Conservation (phyloP, 768 basidiomycete genomes). For the Suillus occidentalis region DNA sequence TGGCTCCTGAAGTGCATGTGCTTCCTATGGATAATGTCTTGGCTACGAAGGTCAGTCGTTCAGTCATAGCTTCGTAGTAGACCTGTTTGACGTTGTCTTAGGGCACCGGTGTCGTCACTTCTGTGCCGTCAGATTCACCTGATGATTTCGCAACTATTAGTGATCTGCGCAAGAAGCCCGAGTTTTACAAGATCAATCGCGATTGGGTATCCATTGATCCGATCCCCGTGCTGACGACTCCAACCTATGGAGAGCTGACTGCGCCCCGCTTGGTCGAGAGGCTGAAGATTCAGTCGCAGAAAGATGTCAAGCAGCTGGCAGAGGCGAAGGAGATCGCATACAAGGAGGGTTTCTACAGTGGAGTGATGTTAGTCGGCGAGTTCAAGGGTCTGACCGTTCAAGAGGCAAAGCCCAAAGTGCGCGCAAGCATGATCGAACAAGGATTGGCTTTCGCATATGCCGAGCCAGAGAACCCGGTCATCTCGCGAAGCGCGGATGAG, state of each 20-base stretch:
- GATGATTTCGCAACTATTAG: constrained; percentile 91
- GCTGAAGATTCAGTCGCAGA: constrained; percentile 93
- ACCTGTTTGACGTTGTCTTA: constrained; percentile 23
- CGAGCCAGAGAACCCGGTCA: constrained; percentile 90
- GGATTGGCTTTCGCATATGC: constrained; percentile 89
- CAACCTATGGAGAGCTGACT: constrained; percentile 89
- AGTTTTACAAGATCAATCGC: constrained; percentile 93
- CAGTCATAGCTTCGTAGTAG: constrained; percentile 16
- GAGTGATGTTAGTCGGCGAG: constrained; percentile 88
- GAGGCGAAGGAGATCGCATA: constrained; percentile 98
- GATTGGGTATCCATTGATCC: constrained; percentile 85
- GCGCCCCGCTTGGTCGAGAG: constrained; percentile 82
- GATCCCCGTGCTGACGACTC: constrained; percentile 84
- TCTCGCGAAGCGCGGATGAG: constrained; percentile 91
- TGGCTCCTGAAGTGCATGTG: constrained; percentile 88
- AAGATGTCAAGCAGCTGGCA: constrained; percentile 88
- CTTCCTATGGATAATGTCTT: constrained; percentile 99
- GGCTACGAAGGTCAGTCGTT: constrained; percentile 75
- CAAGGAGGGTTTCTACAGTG: constrained; percentile 97
- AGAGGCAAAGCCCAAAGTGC: constrained; percentile 89
- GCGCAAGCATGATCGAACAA: constrained; percentile 75
- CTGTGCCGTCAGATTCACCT: constrained; percentile 96
- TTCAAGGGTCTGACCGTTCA: constrained; percentile 88
- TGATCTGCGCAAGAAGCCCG: constrained; percentile 94
- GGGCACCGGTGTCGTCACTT: constrained; percentile 98